These are phyloP conservation scores for Aspergillus sojae DNA, from an alignment of 2,329 filamentous ascomycete genomes.

Conservation along the genomic window DNA sequence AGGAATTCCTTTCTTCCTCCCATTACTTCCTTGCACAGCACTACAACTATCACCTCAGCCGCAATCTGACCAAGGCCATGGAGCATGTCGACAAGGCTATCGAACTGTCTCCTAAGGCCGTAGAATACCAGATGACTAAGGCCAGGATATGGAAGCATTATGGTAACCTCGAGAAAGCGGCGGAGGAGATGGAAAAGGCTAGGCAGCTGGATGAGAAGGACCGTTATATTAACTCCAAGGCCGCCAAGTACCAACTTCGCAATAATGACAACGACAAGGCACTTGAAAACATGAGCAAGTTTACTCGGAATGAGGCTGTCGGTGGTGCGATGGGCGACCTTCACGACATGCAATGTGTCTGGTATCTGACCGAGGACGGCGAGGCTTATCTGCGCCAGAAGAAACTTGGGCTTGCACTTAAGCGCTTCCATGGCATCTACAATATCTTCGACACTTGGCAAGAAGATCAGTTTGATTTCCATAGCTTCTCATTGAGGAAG, in stretches of 20 bases:
- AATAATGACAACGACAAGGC: conserved; percentile 89
- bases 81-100: conserved; percentile 84
- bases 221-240: conserved; percentile 97
- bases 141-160: conserved; percentile 92
- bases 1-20: conserved; percentile 72
- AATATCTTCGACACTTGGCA: conserved; percentile 98
- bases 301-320: conserved; percentile 86
- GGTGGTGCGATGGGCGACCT: conserved; percentile 89
- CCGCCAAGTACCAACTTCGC: conserved; percentile 92
- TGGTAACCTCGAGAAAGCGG: conserved; percentile 76
- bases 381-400: conserved; percentile 82
- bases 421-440: conserved; percentile 84
- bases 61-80: conserved; percentile 78
- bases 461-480: conserved; percentile 98
- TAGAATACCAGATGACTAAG: conserved; percentile 94
- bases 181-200: conserved; percentile 85
- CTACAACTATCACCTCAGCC: conserved; percentile 89
- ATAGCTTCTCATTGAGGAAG: conserved; percentile 95
- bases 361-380: conserved; percentile 94
- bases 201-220: conserved; percentile 85
- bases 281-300: conserved; percentile 85
- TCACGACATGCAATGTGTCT: conserved; percentile 97
- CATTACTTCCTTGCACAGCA: conserved; percentile 95
- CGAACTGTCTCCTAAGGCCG: conserved; percentile 74
- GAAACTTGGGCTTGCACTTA: conserved; percentile 82